Evolutionary conservation across 2,329 filamentous ascomycete species (phyloP), one percentile per base, ranked within the genome.

Genomic region (Sporothrix protearum): DNA sequence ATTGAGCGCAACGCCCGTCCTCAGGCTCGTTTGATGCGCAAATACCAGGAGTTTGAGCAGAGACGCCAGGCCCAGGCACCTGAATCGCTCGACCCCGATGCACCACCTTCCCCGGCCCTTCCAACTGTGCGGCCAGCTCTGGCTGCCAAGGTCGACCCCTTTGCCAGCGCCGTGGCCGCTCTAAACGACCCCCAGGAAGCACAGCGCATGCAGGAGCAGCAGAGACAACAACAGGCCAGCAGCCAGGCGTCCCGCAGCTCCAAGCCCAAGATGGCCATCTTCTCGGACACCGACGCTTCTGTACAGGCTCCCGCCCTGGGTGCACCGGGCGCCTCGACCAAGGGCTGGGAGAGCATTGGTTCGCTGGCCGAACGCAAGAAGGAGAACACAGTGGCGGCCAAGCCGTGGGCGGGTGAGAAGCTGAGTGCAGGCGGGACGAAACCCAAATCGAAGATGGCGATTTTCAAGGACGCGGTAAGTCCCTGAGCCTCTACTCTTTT

Each of bases 401-500:
- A 91, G 78, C 93, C 95, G 25, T 97, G 94, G 96, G 91, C 85
- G 12, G 96, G 96, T 33, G 94, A 98, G 83, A 97, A 92, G 53
- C 82, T 99, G 76, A 93, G 95, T 80, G 92, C 89, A 2, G 93
- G 92, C 55, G 95, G 93, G 77, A 96, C 93, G 83, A 92, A 93
- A 82, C 88, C 85, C 57, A 88, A 86, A 70, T 86, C 90, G 70
- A 98, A 97, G 85, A 91, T 99, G 89, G 85, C 91, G 78, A 88
- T 99, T 61, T 99, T 97, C 85, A 95, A 92, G 85, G 96, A 99
- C 85, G 85, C 92, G 92, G 96, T 99, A 91, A 91, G 93, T 86
- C 79, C 71, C 76, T 53, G 49, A 64, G 19, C 25, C 39, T n/a
- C 19, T 25, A 12, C 53, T 25, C 57, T 19, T 16, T 42, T n/a